Base-by-base conservation (phyloP, 352 stramenopile species). In the Globisporangium cystogenes region DNA sequence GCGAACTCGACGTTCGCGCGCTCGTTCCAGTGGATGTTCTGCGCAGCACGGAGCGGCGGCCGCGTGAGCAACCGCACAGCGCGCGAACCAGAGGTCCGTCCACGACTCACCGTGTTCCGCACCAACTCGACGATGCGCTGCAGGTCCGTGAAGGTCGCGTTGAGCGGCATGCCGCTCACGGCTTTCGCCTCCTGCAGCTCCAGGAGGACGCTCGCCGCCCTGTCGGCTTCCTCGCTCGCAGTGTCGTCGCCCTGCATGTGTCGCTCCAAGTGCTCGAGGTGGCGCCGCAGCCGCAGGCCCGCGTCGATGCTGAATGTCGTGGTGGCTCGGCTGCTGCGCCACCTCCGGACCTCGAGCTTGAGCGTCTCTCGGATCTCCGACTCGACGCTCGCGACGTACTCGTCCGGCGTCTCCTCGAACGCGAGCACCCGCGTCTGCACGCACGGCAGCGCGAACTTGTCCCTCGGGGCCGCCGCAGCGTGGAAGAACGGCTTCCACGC, bases 291-390 rank as follows among this genome's bases (percentile, higher is more conserved):
- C 53, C 92, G 88, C n/a, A 89, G 63, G 29, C 75, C 74, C 48
- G 90, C 63, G 67, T 93, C 86, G 57, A 83, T 75, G 44, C 95
- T 93, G 59, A 97, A 97, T 24, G 72, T 83, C 8, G 90, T 98
- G 40, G 82, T 82, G 42, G 67, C 85, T 46, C 81, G 73, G 1
- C 67, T 71, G 51, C 84, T 92, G 46, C 93, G 82, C 93, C 93
- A 98, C 39, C 78, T 74, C 24, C 92, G 75, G n/a, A 97, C 83
- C 18, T 82, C 68, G 43, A 85, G 70, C 48, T 97, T 95, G 33
- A 98, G 67, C 6, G 72, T 67, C 36, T 97, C 83, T 20, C 60
- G 66, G 36, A 97, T 57, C 55, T 97, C 77, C 31, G 46, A 55
- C 58, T 97, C 80, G 11, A 97, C 68, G 42, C 87, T 67, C 40